Percentiles rank a stretch among this genome's conserved stretches.
These are phyloP conservation scores for Escallonia rubra DNA, from an alignment of 129 eudicot species.

Conservation along the genomic window DNA sequence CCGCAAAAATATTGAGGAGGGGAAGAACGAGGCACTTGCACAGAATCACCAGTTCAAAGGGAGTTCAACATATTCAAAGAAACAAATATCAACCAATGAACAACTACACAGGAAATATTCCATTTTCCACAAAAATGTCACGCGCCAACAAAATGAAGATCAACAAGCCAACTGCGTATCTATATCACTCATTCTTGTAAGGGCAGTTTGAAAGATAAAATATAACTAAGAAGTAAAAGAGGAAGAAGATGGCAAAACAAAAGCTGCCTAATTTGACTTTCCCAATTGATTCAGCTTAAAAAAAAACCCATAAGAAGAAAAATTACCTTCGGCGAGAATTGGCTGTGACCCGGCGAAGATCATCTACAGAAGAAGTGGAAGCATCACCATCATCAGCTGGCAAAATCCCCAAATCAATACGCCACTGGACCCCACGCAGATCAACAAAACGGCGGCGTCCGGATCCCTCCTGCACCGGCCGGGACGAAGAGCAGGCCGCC, in stretches of 20 bases:
- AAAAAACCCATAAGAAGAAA: background rate
- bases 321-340: slow-evolving; percentile 71
- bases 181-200: no score
- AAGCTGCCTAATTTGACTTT: slow-evolving; percentile 16
- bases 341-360: slow-evolving; percentile 81
- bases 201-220: background rate
- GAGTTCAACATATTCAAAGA: no score
- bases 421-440: slow-evolving; percentile 87
- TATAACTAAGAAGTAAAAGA: background rate
- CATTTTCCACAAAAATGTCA: no score
- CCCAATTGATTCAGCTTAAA: background rate
- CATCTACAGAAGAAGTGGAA: slow-evolving; percentile 49
- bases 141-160: no score
- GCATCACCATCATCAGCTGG: slow-evolving; percentile 33
- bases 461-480: slow-evolving; percentile 5
- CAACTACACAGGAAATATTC: no score
- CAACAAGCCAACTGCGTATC: no score
- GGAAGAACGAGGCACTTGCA: no score
- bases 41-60: no score
- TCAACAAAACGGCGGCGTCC: slow-evolving; percentile 35
- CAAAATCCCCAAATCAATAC: slow-evolving; percentile 81
- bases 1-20: no score
- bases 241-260: background rate
- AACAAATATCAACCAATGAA: no score
- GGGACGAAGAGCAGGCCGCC: slow-evolving; percentile 12